Evolutionary conservation across 441 rosid genomes (phyloP), one percentile per base, ranked within the genome.

Genomic region (Melastoma candidum): DNA sequence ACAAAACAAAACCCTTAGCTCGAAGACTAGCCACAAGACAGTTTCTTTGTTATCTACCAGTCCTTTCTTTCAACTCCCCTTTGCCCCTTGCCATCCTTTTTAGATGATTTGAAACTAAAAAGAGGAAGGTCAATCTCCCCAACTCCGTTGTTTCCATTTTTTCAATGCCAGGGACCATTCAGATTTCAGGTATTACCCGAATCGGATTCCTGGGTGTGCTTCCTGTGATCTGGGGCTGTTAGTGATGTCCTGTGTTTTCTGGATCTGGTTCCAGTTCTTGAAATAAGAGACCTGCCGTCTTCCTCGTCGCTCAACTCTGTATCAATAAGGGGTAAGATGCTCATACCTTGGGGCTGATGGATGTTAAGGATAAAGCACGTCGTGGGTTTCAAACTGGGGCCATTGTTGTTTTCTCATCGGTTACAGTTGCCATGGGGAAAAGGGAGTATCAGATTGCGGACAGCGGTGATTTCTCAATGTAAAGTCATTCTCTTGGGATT

Each of bases 81-180:
- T 6, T 6, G 5, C 36, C 36, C 36, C 3, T 6, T 29, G 5
- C 36, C 36, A 1, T 6, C 36, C 2, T 6, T 29, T 29, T 29
- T 29, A 17, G 22, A 17, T 17, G 22, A 17, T 17, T 17, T 17
- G 22, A 17, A 17, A 17, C 22, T 17, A 17, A 17, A 17, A 17
- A 17, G 22, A 17, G 22, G 22, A 17, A 17, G 22, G 22, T 17
- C 22, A 17, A 17, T 17, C 22, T 17, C 22, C 22, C 22, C 22
- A 17, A 17, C 22, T 0, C 22, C 22, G 22, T 17, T 17, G 22
- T 17, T 17, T 26, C 47, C 52, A 7, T 49, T n/a, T 49, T 58
- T 58, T 54, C 48, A 65, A 92, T 92, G 98, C 98, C 98, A 63
- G 98, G 98, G 70, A 76, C 79, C 68, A 85, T 88, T 69, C 81